phyloP scores from a whole-genome alignment of 2,329 filamentous ascomycete species.

The Calycina herbarum region DNA sequence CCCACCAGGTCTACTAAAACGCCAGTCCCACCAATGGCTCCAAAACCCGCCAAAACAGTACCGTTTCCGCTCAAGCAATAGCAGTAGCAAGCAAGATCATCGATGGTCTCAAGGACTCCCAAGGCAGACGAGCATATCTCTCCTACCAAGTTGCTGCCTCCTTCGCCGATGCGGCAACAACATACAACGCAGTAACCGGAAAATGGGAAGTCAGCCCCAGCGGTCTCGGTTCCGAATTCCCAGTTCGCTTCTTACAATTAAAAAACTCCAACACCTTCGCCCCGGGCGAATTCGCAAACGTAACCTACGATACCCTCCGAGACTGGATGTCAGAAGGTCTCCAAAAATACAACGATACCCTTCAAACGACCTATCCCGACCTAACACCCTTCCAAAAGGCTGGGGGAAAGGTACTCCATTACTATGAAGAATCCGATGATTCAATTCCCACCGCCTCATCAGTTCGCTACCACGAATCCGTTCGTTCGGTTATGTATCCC shows the following conservation, averaged over 20 bases:
- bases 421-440: conserved; percentile 57
- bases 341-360: conserved; percentile 48
- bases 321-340: conserved; percentile 53
- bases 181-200: conserved; percentile 38
- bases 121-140: conserved; percentile 39
- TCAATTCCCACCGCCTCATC: conserved; percentile 54
- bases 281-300: conserved; percentile 40
- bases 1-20: not conserved
- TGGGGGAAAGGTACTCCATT: conserved; percentile 58
- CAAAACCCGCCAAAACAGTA: conserved; percentile 22
- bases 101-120: conserved; percentile 38
- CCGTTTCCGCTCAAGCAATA: conserved; percentile 28
- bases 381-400: conserved; percentile 49
- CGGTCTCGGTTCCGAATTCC: conserved; percentile 40
- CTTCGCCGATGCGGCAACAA: conserved; percentile 38
- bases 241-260: conserved; percentile 46
- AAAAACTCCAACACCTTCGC: conserved; percentile 43
- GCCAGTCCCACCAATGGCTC: too few species aligned
- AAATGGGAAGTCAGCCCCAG: conserved; percentile 39
- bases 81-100: conserved; percentile 39
- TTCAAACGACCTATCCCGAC: conserved; percentile 56
- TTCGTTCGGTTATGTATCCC: conserved; percentile 51
- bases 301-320: conserved; percentile 58
- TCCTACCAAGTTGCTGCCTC: conserved; percentile 36
- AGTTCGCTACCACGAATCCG: conserved; percentile 55